phyloP scores from a whole-genome alignment of 2,329 filamentous ascomycete species.

The Pyricularia sp. region DNA sequence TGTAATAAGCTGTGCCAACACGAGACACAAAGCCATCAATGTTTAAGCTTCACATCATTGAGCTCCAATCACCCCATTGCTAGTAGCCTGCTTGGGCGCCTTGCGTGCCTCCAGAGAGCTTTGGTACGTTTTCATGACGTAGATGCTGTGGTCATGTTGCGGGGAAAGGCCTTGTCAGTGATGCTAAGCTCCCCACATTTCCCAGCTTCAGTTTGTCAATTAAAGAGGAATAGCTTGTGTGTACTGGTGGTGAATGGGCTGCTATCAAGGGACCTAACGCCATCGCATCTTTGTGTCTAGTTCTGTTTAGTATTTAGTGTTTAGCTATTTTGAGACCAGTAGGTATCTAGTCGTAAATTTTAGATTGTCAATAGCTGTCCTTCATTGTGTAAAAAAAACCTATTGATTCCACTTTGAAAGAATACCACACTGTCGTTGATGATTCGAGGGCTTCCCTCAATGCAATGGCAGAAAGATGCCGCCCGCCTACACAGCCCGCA shows the following conservation, averaged over 20 bases:
- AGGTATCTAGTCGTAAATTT: no score
- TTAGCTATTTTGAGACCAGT: no score
- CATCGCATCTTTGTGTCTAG: background rate
- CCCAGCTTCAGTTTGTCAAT: background rate
- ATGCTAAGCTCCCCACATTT: background rate
- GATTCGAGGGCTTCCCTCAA: background rate
- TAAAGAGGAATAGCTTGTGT: background rate
- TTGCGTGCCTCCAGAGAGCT: background rate
- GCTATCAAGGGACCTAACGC: background rate
- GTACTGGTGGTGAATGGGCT: background rate
- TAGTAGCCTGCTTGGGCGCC: background rate
- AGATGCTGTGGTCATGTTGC: background rate
- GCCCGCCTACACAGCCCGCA: background rate
- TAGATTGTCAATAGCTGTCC: no score
- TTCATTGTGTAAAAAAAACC: background rate
- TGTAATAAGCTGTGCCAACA: background rate
- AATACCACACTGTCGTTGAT: background rate
- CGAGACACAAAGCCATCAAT: background rate
- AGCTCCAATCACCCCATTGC: background rate
- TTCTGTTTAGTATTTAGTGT: background rate
- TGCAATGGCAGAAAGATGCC: background rate
- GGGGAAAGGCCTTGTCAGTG: background rate
- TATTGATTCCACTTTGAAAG: background rate
- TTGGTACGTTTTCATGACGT: background rate
- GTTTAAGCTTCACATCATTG: background rate